phyloP scores from a whole-genome alignment of 2,329 filamentous ascomycete species.

The Colletotrichum neosansevieriae region DNA sequence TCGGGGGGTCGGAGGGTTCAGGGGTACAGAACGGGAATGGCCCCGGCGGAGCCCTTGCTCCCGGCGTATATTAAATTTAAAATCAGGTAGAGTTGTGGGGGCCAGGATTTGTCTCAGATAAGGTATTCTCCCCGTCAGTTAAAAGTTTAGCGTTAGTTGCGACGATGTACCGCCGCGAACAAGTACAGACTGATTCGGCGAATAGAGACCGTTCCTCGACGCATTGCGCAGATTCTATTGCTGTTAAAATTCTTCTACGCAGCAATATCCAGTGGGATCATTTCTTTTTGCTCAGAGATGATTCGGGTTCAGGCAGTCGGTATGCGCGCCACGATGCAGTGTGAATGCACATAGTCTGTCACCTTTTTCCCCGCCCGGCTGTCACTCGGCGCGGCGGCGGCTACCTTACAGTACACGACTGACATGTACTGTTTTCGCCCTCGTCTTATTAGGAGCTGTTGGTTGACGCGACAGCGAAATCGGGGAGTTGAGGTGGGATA shows the following conservation, averaged over 20 bases:
- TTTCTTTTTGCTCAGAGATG: not conserved
- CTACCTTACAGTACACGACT: slow-evolving; percentile 3
- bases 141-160: too few relatives aligned
- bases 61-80: slow-evolving; percentile 29
- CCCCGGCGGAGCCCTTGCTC: slow-evolving; percentile 4
- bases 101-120: slow-evolving; percentile 24
- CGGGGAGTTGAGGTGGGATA: slow-evolving; percentile 6
- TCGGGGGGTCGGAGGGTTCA: not conserved
- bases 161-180: too few relatives aligned
- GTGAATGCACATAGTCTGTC: slow-evolving; percentile 19
- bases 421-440: not conserved
- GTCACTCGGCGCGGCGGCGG: slow-evolving; percentile 12
- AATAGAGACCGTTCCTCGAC: not conserved
- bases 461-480: not conserved
- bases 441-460: not conserved
- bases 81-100: slow-evolving; percentile 34
- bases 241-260: not conserved
- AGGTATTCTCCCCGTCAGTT: slow-evolving; percentile 29
- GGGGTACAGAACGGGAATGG: slow-evolving; percentile 15
- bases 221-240: not conserved
- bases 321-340: slow-evolving; percentile 21
- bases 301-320: slow-evolving; percentile 28
- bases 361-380: not conserved
- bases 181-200: not conserved
- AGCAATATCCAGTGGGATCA: not conserved